These are phyloP conservation scores for Thraustotheca clavata DNA, from an alignment of 352 stramenopile genomes.

Conservation along the genomic window DNA sequence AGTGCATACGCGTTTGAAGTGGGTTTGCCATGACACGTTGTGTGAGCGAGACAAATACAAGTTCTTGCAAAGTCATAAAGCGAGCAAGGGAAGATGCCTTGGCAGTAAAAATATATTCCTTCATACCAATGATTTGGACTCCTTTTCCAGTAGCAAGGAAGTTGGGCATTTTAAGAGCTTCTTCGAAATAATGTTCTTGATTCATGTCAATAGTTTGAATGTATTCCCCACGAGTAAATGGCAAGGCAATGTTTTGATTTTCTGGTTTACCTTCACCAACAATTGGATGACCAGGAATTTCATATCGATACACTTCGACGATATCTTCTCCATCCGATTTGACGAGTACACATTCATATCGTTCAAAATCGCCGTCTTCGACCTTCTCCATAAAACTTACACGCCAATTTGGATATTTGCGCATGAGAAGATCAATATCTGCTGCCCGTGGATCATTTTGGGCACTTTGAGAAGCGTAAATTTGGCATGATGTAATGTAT, in stretches of 20 bases:
- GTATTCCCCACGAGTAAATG: constrained; percentile 81
- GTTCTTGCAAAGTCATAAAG: constrained; percentile 83
- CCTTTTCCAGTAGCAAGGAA: constrained; percentile 71
- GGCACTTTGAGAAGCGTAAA: constrained; percentile 74
- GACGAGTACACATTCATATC: constrained; percentile 72
- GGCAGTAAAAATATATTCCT: constrained; percentile 82
- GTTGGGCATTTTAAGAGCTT: constrained; percentile 83
- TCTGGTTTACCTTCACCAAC: constrained; percentile 81
- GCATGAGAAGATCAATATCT: constrained; percentile 84
- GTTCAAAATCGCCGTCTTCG: constrained; percentile 31
- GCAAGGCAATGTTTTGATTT: constrained; percentile 83
- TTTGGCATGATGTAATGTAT: constrained; percentile 84
- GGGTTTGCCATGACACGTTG: constrained; percentile 76
- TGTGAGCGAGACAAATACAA: constrained; percentile 81
- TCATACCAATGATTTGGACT: constrained; percentile 84
- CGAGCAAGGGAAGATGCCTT: constrained; percentile 75
- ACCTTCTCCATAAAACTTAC: constrained; percentile 78
- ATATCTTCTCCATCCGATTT: constrained; percentile 73
- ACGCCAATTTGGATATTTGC: constrained; percentile 81
- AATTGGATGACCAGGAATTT: constrained; percentile 82
- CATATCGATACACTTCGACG: constrained; percentile 83
- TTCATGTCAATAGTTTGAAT: constrained; percentile 89
- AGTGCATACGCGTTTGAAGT: constrained; percentile 75
- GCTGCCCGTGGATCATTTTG: constrained; percentile 66
- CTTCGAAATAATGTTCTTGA: constrained; percentile 85